Evolutionary conservation across 257 asterid genomes (phyloP), one percentile per base, ranked within the genome.

Genomic region (Solanum chaucha): DNA sequence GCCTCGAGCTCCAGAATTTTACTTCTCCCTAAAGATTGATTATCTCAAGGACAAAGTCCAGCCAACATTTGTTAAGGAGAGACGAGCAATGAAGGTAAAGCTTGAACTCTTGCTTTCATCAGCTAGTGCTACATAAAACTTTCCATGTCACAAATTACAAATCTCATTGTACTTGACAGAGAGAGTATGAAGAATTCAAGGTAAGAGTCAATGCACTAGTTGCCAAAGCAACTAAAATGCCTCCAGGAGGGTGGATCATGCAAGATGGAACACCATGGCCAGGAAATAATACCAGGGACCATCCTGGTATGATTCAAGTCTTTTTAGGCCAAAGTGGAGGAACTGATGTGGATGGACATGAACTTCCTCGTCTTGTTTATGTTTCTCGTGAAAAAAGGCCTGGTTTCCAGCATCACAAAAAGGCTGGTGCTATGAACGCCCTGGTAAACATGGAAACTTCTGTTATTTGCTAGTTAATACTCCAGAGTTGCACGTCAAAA

Each of bases 211-310:
- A 97, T 84, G 98, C 98, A 82, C 90, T 97, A 92, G 99, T 97
- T 86, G 98, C 99, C 22, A 97, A 96, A 93, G 99, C 99, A 17
- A 84, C 89, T 65, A 97, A 97, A 88, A 97, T 96, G 87, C 99
- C 99, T 81, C 92, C 94, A 1, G 98, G 93, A 82, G 99, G 99
- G 10, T 96, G 99, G 99, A 97, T 97, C 92, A 97, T 97, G 99
- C 96, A 96, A 91, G 99, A 95, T 68, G 98, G 99, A 80, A 97
- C 99, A 61, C 99, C 99, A 14, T 97, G 99, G 99, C 99, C 99
- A 1, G 99, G 99, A 83, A 97, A 95, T 89, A 97, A 97, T 91
- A 97, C 99, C 4, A 97, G 89, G 91, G 99, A 96, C 89, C 99
- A 97, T 89, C 99, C 99, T 15, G 99, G 99, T 46, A 96, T 97